Evolutionary conservation across 2,329 filamentous ascomycete species (phyloP), one percentile per base, ranked within the genome.

Genomic region (Alternaria burnsii): DNA sequence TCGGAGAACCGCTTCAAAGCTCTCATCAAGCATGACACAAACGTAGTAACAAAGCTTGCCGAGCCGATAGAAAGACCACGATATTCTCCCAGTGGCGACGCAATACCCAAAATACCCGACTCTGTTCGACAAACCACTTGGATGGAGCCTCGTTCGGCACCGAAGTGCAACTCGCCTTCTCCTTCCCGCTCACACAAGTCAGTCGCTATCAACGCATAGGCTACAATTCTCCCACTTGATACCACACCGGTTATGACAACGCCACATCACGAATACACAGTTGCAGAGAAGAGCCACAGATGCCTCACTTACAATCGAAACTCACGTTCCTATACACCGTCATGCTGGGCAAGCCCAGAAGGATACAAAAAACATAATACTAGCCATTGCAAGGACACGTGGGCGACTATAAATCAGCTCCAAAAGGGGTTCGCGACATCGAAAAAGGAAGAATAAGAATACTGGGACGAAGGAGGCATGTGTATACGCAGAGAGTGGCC

Each of bases 331-430:
- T 67, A 65, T 20, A 43, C 14, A 7, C 43, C 59, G 16, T 40
- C 54, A 18, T 52, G 53, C 0, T 69, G 64, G 66, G 41, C 58
- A 16, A 60, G 55, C 30, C 66, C 58, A 10, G 40, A 58, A 10
- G 62, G 62, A 1, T 61, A 55, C 24, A 53, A 59, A 41, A 68
- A 68, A n/a, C 14, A 52, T 5, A 34, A 68, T 6, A 65, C 64
- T 1, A 67, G 66, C 30, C 59, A 51, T 47, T 61, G 16, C 34
- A 51, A 41, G 34, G 22, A 12, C 34, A 26, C 46, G n/a, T 48
- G 46, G 30, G 46, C 46, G 30, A 48, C 46, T 36, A 18, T 48
- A 24, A 30, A 48, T 22, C 30, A 14, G 30, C 46, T 48, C 30
- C 30, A 48, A 22, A 36, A 32, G 18, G 8, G 12, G 9, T 36